Percentiles rank a stretch among this genome's conserved stretches.
Conservation (phyloP, 163 green algal genomes). For the Scenedesmus sp. region DNA sequence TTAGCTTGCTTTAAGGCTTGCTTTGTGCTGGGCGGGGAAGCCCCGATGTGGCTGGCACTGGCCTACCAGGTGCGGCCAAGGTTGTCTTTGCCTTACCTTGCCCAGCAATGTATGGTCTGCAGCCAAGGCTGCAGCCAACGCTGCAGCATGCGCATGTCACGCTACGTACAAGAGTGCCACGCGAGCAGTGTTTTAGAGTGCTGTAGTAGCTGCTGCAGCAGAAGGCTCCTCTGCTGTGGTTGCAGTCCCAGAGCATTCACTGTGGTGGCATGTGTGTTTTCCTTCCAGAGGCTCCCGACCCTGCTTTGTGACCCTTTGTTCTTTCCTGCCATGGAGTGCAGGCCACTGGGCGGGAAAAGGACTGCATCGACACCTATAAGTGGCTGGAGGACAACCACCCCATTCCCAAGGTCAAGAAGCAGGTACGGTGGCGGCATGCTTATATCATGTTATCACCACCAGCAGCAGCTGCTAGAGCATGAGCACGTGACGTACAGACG, state of each 20-base stretch:
- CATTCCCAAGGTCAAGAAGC: slow-evolving; percentile 70
- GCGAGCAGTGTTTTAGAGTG: too few relatives aligned
- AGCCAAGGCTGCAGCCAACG: too few relatives aligned
- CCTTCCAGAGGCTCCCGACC: background rate
- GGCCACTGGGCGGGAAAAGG: slow-evolving; percentile 68
- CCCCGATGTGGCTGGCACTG: slow-evolving; percentile 89
- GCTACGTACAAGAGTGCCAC: too few relatives aligned
- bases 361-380: slow-evolving; percentile 86
- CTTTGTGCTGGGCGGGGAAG: slow-evolving; percentile 80
- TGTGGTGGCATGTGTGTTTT: too few relatives aligned
- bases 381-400: slow-evolving; percentile 85
- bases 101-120: too few relatives aligned
- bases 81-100: too few relatives aligned
- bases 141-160: too few relatives aligned
- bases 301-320: background rate
- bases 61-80: slow-evolving; percentile 77
- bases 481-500: too few relatives aligned
- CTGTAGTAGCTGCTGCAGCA: too few relatives aligned
- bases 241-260: too few relatives aligned
- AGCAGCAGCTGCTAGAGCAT: background rate
- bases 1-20: too few relatives aligned
- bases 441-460: slow-evolving; percentile 65
- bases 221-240: too few relatives aligned
- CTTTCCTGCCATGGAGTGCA: slow-evolving; percentile 16
- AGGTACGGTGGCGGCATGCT: slow-evolving; percentile 52